Base-by-base conservation (phyloP, 139 green algal species). In the Pleodorina starrii region DNA sequence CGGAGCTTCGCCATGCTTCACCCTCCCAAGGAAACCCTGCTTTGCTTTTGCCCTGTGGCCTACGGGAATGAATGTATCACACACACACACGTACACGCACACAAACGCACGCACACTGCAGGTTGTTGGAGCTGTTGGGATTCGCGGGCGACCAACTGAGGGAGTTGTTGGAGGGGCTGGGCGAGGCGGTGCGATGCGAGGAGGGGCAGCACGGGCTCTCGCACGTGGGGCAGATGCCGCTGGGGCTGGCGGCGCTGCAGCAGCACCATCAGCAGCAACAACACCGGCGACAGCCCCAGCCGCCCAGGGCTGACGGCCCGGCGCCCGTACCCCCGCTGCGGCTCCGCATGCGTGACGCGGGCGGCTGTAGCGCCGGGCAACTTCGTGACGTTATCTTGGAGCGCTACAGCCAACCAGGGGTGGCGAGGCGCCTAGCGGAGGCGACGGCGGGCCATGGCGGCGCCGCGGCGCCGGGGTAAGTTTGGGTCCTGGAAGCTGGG, bases 41-140 rank as follows among this genome's bases (percentile, higher is more conserved):
- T n/a, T n/a, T n/a, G n/a, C n/a, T n/a, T n/a, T n/a, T n/a, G n/a
- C n/a, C n/a, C n/a, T n/a, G n/a, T n/a, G n/a, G n/a, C n/a, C n/a
- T n/a, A n/a, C n/a, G n/a, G n/a, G n/a, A n/a, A n/a, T n/a, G n/a
- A n/a, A n/a, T n/a, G n/a, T n/a, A n/a, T n/a, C n/a, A n/a, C n/a
- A n/a, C n/a, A n/a, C n/a, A n/a, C n/a, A n/a, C n/a, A n/a, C n/a
- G n/a, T n/a, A n/a, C n/a, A n/a, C n/a, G n/a, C n/a, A n/a, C n/a
- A n/a, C n/a, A n/a, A n/a, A n/a, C n/a, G n/a, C n/a, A n/a, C n/a
- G n/a, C n/a, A n/a, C n/a, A n/a, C n/a, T n/a, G n/a, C 43, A 87
- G 80, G 80, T 42, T 87, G 40, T 69, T 87, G 43, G 60, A 77
- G 60, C 60, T 87, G 43, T 42, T 87, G 59, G 43, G 80, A 10